Evolutionary conservation across 495 filamentous ascomycete species (phyloP).

Genomic region (Xylaria grammica): DNA sequence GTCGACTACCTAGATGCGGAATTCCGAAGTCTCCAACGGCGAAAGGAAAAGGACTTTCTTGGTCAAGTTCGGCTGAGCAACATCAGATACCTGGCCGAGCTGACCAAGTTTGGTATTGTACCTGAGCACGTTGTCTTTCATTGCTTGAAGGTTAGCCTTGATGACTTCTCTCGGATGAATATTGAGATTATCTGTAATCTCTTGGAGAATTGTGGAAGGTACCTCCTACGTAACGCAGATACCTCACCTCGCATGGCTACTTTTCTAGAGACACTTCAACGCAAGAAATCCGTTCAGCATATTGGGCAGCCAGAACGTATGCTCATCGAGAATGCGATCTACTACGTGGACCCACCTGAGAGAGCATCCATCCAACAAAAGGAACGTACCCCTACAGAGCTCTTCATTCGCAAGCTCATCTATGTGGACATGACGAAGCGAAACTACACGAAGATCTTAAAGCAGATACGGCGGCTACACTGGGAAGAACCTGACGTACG

Average conservation of each 20-base stretch:
- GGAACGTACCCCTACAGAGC: constrained; percentile 88
- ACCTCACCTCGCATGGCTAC: constrained; percentile 90
- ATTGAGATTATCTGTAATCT: constrained; percentile 98
- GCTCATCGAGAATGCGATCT: constrained; percentile 97
- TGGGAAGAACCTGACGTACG: constrained; percentile 92
- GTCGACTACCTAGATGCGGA: constrained; percentile 95
- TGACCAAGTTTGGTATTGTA: constrained; percentile 98
- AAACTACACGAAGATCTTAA: constrained; percentile 89
- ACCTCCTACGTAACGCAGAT: constrained; percentile 90
- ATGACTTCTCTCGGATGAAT: constrained; percentile 98
- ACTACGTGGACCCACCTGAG: constrained; percentile 95
- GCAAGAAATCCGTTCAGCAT: constrained; percentile 95
- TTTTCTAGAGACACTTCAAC: constrained; percentile 91
- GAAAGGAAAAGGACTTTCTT: constrained; percentile 96
- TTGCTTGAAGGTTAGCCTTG: constrained; percentile 94
- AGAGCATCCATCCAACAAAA: constrained; percentile 95
- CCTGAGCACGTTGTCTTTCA: constrained; percentile 99
- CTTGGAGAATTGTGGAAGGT: constrained; percentile 96
- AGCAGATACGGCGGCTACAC: constrained; percentile 91
- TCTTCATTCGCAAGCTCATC: constrained; percentile 88
- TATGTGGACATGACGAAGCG: constrained; percentile 93
- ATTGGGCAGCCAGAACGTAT: constrained; percentile 95
- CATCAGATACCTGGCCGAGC: constrained; percentile 93
- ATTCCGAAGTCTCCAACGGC: constrained; percentile 95
- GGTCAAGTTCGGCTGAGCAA: constrained; percentile 94